These are phyloP conservation scores for Rhodotorula sp. DNA, from an alignment of 1,284 basidiomycete species.

Conservation along the genomic window DNA sequence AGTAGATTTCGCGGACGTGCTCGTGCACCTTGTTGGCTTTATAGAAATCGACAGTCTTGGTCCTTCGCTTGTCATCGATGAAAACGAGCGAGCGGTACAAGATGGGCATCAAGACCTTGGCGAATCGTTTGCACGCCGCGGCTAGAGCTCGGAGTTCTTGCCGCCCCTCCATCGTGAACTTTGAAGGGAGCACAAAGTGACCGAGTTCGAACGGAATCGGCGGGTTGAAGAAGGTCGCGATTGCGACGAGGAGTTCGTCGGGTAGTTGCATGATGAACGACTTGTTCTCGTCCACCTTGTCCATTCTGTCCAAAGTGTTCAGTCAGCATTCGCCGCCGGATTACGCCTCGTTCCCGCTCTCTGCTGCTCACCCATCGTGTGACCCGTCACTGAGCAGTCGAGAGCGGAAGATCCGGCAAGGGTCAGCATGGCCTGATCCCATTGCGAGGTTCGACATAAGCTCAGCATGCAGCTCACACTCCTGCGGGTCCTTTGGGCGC, in stretches of 20 bases:
- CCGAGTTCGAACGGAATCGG: constrained; percentile 26
- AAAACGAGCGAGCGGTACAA: constrained; percentile 25
- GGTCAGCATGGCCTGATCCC: background rate
- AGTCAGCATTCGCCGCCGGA: background rate
- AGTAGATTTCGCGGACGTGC: constrained; percentile 24
- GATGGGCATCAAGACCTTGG: constrained; percentile 7
- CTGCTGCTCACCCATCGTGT: too few relatives aligned
- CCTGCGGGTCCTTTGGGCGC: background rate
- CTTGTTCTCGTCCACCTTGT: background rate
- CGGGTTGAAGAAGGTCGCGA: constrained; percentile 24
- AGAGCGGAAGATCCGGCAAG: background rate
- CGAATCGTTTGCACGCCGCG: constrained; percentile 12
- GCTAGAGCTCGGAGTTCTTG: constrained; percentile 19
- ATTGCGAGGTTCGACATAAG: background rate
- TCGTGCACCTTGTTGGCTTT: constrained; percentile 4
- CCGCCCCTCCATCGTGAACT: constrained; percentile 11
- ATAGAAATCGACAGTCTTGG: constrained; percentile 21
- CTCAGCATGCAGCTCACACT: background rate
- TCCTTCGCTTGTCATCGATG: constrained; percentile 13
- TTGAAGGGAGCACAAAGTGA: constrained; percentile 17
- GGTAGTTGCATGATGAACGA: constrained; percentile 7
- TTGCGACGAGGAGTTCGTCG: constrained; percentile 13
- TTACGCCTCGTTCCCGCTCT: background rate
- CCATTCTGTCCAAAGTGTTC: fast-evolving
- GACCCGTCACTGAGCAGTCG: background rate